Percentiles rank a stretch among this genome's conserved stretches.
Conservation (phyloP, 352 stramenopile genomes). For the Phytophthora lateralis region DNA sequence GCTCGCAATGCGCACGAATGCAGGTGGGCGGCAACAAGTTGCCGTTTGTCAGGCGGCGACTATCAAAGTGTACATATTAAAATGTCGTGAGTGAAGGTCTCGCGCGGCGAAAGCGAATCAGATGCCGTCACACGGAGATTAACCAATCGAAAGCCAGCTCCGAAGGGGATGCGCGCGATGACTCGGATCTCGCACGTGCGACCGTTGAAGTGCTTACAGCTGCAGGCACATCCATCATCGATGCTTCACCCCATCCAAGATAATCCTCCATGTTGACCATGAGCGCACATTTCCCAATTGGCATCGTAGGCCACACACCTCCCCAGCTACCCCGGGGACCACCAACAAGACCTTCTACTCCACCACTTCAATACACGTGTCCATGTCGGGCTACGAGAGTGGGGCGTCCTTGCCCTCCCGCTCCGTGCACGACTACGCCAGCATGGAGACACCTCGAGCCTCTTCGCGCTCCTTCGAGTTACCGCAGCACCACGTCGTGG, state of each 20-base stretch:
- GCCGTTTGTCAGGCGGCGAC: not conserved
- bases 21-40: not conserved
- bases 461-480: constrained; percentile 25
- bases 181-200: constrained; percentile 23
- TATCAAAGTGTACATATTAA: constrained; percentile 1
- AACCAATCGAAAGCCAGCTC: constrained; percentile 18
- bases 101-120: constrained; percentile 36
- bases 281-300: constrained; percentile 35
- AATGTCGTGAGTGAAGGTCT: constrained; percentile 22
- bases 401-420: constrained; percentile 37
- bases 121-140: constrained; percentile 29
- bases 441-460: constrained; percentile 32
- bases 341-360: not conserved
- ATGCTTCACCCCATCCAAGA: constrained; percentile 4
- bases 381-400: constrained; percentile 46
- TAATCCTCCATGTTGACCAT: constrained; percentile 12
- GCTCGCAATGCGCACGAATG: not conserved
- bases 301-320: constrained; percentile 26
- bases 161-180: not conserved
- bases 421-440: constrained; percentile 32
- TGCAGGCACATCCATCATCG: constrained; percentile 28
- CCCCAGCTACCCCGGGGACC: not conserved
- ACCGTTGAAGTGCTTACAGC: constrained; percentile 25
- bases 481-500: constrained; percentile 27
- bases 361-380: not conserved